These are phyloP conservation scores for Mycena vitilis DNA, from an alignment of 768 basidiomycete species.

Conservation along the genomic window DNA sequence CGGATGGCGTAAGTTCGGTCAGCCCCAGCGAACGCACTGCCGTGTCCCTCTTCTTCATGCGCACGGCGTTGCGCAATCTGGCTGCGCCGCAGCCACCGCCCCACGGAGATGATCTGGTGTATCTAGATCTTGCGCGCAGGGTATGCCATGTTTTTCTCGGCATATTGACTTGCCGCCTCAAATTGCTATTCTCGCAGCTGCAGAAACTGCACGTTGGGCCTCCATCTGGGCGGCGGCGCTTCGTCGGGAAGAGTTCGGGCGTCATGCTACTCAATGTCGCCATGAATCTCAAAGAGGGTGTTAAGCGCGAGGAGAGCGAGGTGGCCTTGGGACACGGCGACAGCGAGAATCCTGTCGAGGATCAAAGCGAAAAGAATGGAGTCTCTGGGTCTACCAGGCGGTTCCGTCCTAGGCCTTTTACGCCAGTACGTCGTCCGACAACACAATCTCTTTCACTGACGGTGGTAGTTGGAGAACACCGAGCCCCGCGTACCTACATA, in stretches of 20 bases:
- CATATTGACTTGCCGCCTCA: not conserved
- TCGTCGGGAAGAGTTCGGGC: conserved; percentile 13
- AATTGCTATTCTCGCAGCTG: not conserved
- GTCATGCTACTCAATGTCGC: conserved; percentile 8
- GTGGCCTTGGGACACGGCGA: not conserved
- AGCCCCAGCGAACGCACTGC: not conserved
- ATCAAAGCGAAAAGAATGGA: no score
- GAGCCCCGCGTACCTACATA: conserved; percentile 36
- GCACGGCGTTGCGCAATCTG: conserved; percentile 14
- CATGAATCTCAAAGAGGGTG: conserved; percentile 6
- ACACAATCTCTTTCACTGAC: not conserved
- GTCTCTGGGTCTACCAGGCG: conserved; percentile 7
- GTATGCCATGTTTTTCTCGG: not conserved
- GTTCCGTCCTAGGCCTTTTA: conserved; percentile 4
- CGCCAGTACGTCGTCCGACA: not conserved
- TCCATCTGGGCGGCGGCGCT: not conserved
- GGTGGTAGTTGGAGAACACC: conserved; percentile 1
- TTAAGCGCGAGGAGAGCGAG: not conserved
- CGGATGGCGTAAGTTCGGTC: no score
- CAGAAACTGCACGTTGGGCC: not conserved
- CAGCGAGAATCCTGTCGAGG: no score
- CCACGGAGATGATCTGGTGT: conserved; percentile 23
- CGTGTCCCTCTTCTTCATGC: conserved; percentile 21
- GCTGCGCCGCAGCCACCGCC: conserved; percentile 18
- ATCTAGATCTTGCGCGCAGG: conserved; percentile 20